Evolutionary conservation across 192 early-diverging fungal species (phyloP).

Genomic region (Coemansia sp.): DNA sequence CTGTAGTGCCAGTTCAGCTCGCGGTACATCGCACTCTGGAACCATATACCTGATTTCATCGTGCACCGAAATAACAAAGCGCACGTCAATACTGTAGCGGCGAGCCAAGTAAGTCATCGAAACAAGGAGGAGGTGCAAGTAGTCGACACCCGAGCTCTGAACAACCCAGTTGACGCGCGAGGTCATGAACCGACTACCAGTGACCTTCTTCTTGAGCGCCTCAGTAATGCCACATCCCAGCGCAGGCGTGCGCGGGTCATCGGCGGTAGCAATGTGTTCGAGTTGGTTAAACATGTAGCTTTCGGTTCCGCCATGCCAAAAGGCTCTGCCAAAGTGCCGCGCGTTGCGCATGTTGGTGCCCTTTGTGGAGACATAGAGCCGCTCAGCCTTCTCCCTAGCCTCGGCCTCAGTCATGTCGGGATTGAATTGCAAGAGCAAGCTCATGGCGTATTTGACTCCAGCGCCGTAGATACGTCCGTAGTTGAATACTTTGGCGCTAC

Average conservation of each 20-base stretch:
- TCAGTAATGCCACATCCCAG: constrained; percentile 88
- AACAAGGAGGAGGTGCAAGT: constrained; percentile 88
- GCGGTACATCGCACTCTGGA: constrained; percentile 68
- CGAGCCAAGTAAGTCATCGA: constrained; percentile 83
- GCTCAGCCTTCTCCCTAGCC: constrained; percentile 66
- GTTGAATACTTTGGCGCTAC: constrained; percentile 94
- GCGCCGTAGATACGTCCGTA: constrained; percentile 97
- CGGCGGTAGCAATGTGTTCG: constrained; percentile 75
- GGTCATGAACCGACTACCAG: constrained; percentile 71
- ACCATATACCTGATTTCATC: constrained; percentile 94
- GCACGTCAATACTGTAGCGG: constrained; percentile 73
- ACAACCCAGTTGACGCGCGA: constrained; percentile 97
- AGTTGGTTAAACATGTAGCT: constrained; percentile 94
- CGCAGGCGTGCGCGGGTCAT: constrained; percentile 81
- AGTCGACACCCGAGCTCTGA: constrained; percentile 97
- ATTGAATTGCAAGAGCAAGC: constrained; percentile 79
- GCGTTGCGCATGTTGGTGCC: constrained; percentile 61
- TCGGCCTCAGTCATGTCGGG: constrained; percentile 67
- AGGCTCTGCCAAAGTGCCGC: constrained; percentile 37
- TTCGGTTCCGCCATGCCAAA: constrained; percentile 92
- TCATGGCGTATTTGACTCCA: constrained; percentile 78
- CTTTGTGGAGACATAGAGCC: constrained; percentile 83
- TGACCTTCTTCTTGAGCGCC: constrained; percentile 66
- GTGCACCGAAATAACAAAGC: constrained; percentile 91
- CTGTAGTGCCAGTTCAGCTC: constrained; percentile 85